Conservation (phyloP, 768 basidiomycete genomes). For the Pleurotus platypus region DNA sequence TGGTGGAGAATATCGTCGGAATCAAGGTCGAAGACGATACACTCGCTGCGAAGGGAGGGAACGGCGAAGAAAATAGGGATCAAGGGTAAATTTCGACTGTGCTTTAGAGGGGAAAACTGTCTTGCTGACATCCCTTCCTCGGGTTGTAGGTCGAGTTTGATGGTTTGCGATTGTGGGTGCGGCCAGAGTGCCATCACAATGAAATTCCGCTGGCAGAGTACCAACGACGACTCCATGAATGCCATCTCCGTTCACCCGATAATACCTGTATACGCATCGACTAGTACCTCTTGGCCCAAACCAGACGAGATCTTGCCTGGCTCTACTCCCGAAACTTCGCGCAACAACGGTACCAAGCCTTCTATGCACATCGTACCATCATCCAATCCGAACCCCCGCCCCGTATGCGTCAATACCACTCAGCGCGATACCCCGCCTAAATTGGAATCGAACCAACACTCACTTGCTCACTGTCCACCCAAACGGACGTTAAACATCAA, state of each 20-base stretch:
- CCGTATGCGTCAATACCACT: neutral
- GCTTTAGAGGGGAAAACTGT: too few species aligned
- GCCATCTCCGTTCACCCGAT: neutral
- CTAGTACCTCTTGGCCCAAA: neutral
- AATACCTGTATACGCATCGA: neutral
- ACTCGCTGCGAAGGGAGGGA: neutral
- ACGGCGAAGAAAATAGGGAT: neutral
- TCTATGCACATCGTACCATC: neutral
- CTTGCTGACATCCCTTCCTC: neutral
- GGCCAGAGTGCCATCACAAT: neutral
- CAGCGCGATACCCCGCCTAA: neutral
- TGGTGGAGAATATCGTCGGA: neutral
- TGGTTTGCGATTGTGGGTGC: neutral
- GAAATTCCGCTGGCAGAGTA: neutral
- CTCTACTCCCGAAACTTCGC: neutral
- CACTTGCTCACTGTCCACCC: neutral
- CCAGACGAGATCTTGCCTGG: neutral
- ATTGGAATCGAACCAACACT: too few species aligned
- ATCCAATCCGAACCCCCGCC: neutral
- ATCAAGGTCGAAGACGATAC: neutral
- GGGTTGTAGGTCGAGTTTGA: neutral
- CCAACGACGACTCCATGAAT: neutral
- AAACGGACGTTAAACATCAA: neutral
- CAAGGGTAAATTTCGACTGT: neutral
- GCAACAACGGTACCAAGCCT: neutral